Base-by-base conservation (phyloP, 441 rosid species). In the Adansonia rubrostipa region DNA sequence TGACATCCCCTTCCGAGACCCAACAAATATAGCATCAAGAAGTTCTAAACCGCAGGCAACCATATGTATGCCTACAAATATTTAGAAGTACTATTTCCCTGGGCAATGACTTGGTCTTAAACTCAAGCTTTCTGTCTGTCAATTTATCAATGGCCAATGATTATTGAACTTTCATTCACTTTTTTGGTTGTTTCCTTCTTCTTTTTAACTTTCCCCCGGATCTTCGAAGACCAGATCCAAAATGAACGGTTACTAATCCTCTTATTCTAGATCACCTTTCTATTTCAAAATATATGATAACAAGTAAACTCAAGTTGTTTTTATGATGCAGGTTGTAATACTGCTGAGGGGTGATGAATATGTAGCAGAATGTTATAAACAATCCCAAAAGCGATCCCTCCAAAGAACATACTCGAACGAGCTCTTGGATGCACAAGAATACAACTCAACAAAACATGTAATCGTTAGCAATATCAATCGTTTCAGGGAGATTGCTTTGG, bases 341-440 rank as follows among this genome's bases (percentile, higher is more conserved):
- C 79, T 93, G 73, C 86, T 95, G 70, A 65, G 85, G 87, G 96
- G 95, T 2, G 87, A 92, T 56, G 86, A 88, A 53, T 79, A 78
- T 75, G 79, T 47, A 0, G 79, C 70, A 3, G 69, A 84, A 62
- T 65, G 76, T 82, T 81, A 82, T 2, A 81, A 82, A 77, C 83
- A 83, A 71, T 53, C 73, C 36, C 81, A 68, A 24, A 85, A 66
- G 75, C 82, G 17, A 10, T 58, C 84, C 48, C 60, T 85, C 64
- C 90, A 85, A 54, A 82, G 98, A 80, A 93, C 93, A 9, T 93
- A 86, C 85, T 92, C 97, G 0, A 90, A 92, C 77, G 98, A 93
- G 78, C 78, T 76, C 53, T 69, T 89, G 36, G 95, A 92, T 15
- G 86, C 76, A 0, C 90, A 88, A 80, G 98, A 95, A 51, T 93